phyloP scores from a whole-genome alignment of 176 grass and related monocot genomes.

The Musa acuminata region DNA sequence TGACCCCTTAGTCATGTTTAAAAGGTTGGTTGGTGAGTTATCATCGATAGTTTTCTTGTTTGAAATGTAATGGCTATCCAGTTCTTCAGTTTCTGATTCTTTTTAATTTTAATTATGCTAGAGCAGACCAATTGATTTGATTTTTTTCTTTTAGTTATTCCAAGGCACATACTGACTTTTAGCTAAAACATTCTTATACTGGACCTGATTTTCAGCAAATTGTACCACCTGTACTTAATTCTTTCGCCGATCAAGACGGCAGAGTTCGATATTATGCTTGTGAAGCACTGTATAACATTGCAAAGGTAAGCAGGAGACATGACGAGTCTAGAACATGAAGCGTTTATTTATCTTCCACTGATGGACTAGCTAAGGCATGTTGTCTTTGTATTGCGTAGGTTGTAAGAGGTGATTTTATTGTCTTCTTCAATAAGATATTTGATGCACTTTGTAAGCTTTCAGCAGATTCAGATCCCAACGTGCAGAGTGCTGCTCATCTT shows the following conservation, averaged over 20 bases:
- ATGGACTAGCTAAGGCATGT: neutral
- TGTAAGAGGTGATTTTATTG: constrained; percentile 94
- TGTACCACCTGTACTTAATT: constrained; percentile 69
- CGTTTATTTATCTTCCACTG: constrained; percentile 4
- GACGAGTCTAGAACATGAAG: neutral
- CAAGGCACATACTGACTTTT: neutral
- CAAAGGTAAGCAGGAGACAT: constrained; percentile 41
- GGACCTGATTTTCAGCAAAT: constrained; percentile 44
- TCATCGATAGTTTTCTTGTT: no score
- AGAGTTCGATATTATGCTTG: constrained; percentile 99
- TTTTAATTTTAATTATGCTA: no score
- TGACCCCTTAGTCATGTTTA: no score
- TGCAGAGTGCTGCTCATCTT: constrained; percentile 99
- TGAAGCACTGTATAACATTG: constrained; percentile 99
- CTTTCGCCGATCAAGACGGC: constrained; percentile 80
- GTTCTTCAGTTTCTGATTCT: no score
- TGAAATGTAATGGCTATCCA: no score
- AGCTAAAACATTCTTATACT: neutral
- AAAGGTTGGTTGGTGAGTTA: no score
- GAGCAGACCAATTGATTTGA: no score
- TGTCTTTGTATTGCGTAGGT: constrained; percentile 37
- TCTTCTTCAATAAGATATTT: constrained; percentile 97
- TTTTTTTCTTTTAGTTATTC: neutral
- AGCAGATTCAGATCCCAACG: constrained; percentile 93
- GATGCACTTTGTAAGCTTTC: constrained; percentile 93